A percentile compares a stretch with the other conserved stretches of the same genome.
Conservation (phyloP, 257 asterid genomes). For the Solanum ossicruentum region DNA sequence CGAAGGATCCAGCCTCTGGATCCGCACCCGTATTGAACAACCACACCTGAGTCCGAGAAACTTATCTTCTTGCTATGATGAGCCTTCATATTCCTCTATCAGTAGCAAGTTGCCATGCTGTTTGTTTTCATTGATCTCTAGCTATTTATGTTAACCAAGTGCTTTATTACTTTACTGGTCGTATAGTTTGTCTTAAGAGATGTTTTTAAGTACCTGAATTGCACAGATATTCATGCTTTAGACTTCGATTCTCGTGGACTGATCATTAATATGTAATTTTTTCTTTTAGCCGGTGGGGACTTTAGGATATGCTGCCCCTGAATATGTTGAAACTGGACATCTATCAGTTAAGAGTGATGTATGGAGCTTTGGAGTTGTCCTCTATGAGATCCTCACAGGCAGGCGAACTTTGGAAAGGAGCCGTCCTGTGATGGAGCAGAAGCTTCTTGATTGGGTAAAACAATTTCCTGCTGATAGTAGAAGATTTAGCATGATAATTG, state of each 20-base stretch:
- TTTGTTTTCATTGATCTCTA: not conserved
- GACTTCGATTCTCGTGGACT: not conserved
- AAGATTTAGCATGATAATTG: slow-evolving; percentile 62
- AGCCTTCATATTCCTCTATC: not conserved
- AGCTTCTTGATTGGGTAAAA: slow-evolving; percentile 75
- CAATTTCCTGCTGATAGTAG: slow-evolving; percentile 55
- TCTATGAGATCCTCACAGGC: slow-evolving; percentile 74
- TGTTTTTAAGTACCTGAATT: not conserved
- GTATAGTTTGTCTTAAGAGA: not conserved
- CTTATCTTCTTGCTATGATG: not conserved
- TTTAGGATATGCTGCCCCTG: slow-evolving; percentile 90
- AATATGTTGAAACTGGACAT: slow-evolving; percentile 65
- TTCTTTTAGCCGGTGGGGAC: slow-evolving; percentile 74
- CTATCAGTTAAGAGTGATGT: slow-evolving; percentile 67
- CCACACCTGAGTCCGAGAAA: not conserved
- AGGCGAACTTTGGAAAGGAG: slow-evolving; percentile 62
- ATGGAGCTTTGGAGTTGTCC: slow-evolving; percentile 90
- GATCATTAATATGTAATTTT: not conserved
- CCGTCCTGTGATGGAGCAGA: slow-evolving; percentile 48
- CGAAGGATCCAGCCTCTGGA: not conserved
- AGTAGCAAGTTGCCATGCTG: not conserved
- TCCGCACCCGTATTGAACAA: not conserved
- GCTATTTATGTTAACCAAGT: not conserved
- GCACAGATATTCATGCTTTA: not conserved
- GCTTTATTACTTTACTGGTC: not conserved